Evolutionary conservation across 345 rosid genomes (phyloP).

Genomic region (Pistacia vera): DNA sequence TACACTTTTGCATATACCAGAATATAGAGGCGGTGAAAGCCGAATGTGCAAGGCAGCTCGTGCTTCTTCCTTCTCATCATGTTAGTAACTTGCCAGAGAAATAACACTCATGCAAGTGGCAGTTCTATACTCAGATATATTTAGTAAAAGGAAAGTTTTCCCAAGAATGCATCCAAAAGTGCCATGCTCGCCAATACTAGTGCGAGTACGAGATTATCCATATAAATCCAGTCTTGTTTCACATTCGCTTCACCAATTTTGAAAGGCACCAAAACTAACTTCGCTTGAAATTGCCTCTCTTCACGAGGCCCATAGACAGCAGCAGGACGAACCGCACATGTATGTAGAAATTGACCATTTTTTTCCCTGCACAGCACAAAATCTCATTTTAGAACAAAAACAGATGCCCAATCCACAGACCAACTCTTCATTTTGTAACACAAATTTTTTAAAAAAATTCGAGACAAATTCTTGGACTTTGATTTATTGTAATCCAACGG

Average conservation of each 20-base stretch:
- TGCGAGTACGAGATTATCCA: conserved; percentile 85
- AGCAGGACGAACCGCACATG: conserved; percentile 91
- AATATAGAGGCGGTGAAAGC: too few relatives aligned
- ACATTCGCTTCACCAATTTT: conserved; percentile 68
- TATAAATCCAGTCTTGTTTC: conserved; percentile 85
- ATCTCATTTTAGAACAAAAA: conserved; percentile 2
- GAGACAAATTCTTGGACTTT: too few relatives aligned
- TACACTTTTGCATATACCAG: too few relatives aligned
- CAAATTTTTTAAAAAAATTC: too few relatives aligned
- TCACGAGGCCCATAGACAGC: conserved; percentile 96
- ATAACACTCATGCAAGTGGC: too few relatives aligned
- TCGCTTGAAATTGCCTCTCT: conserved; percentile 87
- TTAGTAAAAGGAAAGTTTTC: too few relatives aligned
- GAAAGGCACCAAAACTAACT: conserved; percentile 66
- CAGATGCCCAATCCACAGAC: not conserved
- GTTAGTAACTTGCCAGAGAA: too few relatives aligned
- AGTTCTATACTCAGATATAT: too few relatives aligned
- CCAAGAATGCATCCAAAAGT: conserved; percentile 81
- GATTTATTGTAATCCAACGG: too few relatives aligned
- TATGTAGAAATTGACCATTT: conserved; percentile 54
- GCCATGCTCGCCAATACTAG: conserved; percentile 90
- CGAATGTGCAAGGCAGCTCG: too few relatives aligned
- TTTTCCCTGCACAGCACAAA: conserved; percentile 45
- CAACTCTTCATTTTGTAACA: not conserved
- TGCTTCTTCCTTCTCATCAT: too few relatives aligned